Conservation (phyloP, 2,329 filamentous ascomycete genomes). For the Berkeleyomyces basicola region DNA sequence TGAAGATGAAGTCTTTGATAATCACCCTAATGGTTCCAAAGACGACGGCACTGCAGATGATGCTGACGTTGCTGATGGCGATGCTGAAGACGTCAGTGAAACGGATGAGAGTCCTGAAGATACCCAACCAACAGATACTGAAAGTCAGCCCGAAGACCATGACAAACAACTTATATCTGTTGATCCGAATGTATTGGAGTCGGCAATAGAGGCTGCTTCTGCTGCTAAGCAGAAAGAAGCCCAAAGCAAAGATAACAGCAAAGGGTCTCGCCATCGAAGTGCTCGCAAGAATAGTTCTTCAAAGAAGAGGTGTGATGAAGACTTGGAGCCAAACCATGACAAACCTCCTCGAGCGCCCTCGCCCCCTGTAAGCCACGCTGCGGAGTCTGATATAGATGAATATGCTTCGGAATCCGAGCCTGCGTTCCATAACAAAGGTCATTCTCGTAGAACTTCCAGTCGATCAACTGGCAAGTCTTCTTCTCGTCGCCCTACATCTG, state of each 20-base stretch:
- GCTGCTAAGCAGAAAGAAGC: not conserved
- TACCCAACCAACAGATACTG: not conserved
- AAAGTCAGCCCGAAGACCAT: not conserved
- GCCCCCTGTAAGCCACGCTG: constrained; percentile 3
- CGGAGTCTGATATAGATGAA: not conserved
- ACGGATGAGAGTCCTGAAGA: not conserved
- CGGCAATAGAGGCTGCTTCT: not conserved
- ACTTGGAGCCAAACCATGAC: not conserved
- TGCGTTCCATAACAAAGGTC: not conserved
- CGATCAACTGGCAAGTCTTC: constrained; percentile 5
- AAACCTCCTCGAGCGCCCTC: constrained; percentile 1
- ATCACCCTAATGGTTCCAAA: too few species aligned
- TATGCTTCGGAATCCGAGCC: constrained; percentile 5
- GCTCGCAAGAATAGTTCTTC: not conserved
- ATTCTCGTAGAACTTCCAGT: constrained; percentile 5
- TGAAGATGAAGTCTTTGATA: not conserved
- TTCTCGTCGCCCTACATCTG: not conserved
- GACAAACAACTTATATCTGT: not conserved
- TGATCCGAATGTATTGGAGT: not conserved
- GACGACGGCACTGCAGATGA: not conserved
- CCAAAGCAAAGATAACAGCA: not conserved
- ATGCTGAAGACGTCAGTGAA: not conserved
- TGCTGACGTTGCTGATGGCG: not conserved
- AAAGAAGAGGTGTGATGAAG: not conserved
- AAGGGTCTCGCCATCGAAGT: not conserved